Conservation (phyloP, 352 stramenopile species). For the Vaucheria bursata region DNA sequence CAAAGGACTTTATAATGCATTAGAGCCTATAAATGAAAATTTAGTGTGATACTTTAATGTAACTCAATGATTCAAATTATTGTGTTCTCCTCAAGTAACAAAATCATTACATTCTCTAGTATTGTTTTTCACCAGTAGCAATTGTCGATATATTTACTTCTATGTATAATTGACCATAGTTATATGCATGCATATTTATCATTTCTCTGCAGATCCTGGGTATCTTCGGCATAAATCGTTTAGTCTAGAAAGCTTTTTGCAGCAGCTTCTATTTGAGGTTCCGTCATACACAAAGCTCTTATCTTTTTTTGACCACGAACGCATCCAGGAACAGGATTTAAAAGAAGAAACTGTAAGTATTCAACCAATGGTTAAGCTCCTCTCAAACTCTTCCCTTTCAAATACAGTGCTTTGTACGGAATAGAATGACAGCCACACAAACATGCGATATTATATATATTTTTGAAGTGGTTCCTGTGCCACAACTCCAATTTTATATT, state of each 20-base stretch:
- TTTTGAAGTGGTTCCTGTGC: too few relatives aligned
- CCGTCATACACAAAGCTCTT: conserved; percentile 4
- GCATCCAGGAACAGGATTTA: background rate
- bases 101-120: background rate
- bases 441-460: too few relatives aligned
- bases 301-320: background rate
- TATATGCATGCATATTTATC: background rate
- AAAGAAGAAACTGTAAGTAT: background rate
- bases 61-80: background rate
- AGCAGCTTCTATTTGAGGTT: conserved; percentile 8
- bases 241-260: background rate
- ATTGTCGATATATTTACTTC: background rate
- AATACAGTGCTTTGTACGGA: too few relatives aligned
- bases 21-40: background rate
- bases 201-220: background rate
- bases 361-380: background rate
- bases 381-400: background rate
- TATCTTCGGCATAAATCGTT: background rate
- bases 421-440: too few relatives aligned
- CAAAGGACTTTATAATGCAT: background rate
- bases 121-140: background rate
- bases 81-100: background rate
- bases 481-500: too few relatives aligned
- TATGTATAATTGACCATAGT: background rate
- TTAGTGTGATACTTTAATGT: background rate